Conservation (phyloP, 2,329 filamentous ascomycete genomes). For the Neopestalotiopsis rosae region DNA sequence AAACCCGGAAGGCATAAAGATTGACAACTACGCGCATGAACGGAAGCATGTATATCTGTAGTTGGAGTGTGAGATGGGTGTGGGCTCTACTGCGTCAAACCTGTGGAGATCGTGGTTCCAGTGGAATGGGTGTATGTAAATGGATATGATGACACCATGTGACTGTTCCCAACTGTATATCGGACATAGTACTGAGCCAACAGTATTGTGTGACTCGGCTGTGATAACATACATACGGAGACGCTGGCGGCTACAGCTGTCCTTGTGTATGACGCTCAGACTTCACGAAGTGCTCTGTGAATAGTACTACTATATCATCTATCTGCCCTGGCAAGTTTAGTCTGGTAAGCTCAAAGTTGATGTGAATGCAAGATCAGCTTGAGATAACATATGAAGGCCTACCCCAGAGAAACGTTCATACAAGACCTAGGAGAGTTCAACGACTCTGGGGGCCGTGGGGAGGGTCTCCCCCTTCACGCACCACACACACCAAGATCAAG, state of each 20-base stretch:
- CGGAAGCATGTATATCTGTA: neutral
- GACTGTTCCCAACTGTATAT: too few relatives aligned
- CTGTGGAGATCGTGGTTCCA: neutral
- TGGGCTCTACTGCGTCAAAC: neutral
- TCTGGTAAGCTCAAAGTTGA: too few relatives aligned
- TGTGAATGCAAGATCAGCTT: too few relatives aligned
- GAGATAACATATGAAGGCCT: too few relatives aligned
- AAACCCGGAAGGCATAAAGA: neutral
- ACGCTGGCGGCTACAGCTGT: too few relatives aligned
- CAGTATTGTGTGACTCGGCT: neutral
- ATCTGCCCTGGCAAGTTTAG: too few relatives aligned
- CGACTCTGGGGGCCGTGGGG: too few relatives aligned
- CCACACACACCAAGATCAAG: neutral
- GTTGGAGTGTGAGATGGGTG: neutral
- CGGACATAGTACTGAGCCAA: neutral
- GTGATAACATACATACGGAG: neutral
- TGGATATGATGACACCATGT: neutral
- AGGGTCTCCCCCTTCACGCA: too few relatives aligned
- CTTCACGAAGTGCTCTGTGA: too few relatives aligned
- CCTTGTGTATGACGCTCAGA: too few relatives aligned
- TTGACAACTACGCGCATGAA: neutral
- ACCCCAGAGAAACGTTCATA: neutral
- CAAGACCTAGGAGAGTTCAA: neutral
- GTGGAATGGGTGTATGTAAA: slow-evolving; percentile 1
- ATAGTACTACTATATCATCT: too few relatives aligned